Evolutionary conservation across 495 filamentous ascomycete species (phyloP).

Genomic region (Cercophora scortea): DNA sequence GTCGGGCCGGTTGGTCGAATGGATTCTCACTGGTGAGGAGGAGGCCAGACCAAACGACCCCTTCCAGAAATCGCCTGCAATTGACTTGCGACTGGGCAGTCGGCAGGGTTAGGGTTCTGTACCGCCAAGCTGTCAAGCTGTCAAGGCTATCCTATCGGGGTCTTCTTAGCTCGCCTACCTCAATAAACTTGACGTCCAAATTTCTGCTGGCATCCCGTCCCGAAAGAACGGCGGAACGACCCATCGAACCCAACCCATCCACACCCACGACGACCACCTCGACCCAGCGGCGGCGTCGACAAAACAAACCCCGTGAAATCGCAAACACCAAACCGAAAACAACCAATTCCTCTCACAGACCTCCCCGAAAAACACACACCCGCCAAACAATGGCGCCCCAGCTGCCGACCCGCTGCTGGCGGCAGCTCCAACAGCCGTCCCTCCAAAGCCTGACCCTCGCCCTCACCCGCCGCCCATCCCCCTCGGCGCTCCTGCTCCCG

Average conservation of each 20-base stretch:
- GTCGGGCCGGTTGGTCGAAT: too few relatives aligned
- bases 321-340: background rate
- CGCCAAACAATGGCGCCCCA: constrained; percentile 42
- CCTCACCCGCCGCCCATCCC: constrained; percentile 7
- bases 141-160: too few relatives aligned
- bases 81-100: too few relatives aligned
- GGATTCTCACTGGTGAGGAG: too few relatives aligned
- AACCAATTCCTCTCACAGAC: background rate
- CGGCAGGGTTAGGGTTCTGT: background rate
- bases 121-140: background rate
- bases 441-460: constrained; percentile 17
- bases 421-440: constrained; percentile 22
- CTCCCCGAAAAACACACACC: background rate
- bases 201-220: background rate
- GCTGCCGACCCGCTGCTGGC: constrained; percentile 42
- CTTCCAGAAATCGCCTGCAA: too few relatives aligned
- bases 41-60: too few relatives aligned
- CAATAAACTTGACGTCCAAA: background rate
- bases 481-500: constrained; percentile 34
- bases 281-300: too few relatives aligned
- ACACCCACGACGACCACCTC: too few relatives aligned
- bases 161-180: too few relatives aligned
- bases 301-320: background rate
- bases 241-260: too few relatives aligned
- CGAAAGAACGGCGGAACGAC: too few relatives aligned